Evolutionary conservation across 2,329 filamentous ascomycete genomes (phyloP), one percentile per base, ranked within the genome.

Genomic region (Cladosporium oxysporum): DNA sequence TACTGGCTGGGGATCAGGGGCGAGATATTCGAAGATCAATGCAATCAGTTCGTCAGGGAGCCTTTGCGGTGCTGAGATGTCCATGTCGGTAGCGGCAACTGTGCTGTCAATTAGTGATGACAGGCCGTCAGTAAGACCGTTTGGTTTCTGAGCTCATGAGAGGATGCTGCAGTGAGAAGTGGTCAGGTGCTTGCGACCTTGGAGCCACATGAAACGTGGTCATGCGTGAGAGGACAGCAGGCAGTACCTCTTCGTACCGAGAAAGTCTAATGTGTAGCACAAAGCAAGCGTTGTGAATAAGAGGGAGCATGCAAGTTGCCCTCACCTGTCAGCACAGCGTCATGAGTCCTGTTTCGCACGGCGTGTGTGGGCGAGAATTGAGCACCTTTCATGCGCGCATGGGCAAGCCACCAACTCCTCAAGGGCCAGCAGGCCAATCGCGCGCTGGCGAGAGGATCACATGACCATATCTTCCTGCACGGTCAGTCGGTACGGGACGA

Each of bases 21-120:
- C 81, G 69, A 86, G 80, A 69, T 83, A 77, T 71, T 84, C 82
- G 69, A 85, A 77, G 29, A 85, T 83, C 65, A 80, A 79, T 66
- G 79, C 78, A 59, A 84, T 76, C 61, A 85, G 76, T 72, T 85
- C 83, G 70, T 83, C 82, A 67, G 82, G 82, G 62, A 84, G 76
- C 64, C 75, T 72, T 21, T 64, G 53, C 16, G 53, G 37, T 44
- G 62, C 26, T 37, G 50, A 41, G 16, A 14, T 29, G 6, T 63
- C 61, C 61, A 63, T 63, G 12, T n/a, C 31, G 41, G 26, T 57
- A 67, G 31, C 79, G 75, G 11, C 76, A 69, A 23, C 69, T 76
- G 58, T 49, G 58, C 59, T 23, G 33, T 18, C 5, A 12, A 18
- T 28, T 16, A 41, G 21, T 23, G 31, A 29, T 44, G 31, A n/a